These are phyloP conservation scores for Nigrograna mackinnonii DNA, from an alignment of 2,329 filamentous ascomycete species.

Conservation along the genomic window DNA sequence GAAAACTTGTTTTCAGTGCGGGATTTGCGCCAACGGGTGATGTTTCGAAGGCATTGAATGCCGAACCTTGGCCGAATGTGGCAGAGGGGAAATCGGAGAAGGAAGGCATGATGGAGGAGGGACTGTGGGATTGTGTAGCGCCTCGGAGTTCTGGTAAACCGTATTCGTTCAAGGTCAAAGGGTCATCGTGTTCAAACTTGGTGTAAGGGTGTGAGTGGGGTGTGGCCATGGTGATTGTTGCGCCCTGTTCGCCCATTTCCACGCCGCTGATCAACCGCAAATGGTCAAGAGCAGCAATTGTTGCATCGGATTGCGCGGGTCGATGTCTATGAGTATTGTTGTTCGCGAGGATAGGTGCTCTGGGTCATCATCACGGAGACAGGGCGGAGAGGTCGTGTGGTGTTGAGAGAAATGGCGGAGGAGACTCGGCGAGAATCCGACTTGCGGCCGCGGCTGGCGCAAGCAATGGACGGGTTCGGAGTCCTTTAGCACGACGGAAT, in stretches of 20 bases:
- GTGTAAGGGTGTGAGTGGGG: conserved; percentile 21
- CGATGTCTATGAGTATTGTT: too few relatives aligned
- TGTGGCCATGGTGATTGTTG: conserved; percentile 31
- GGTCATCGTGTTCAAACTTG: conserved; percentile 35
- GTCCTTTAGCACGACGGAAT: conserved; percentile 9
- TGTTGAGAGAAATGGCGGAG: too few relatives aligned
- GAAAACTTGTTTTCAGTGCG: conserved; percentile 23
- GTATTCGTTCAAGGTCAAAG: conserved; percentile 39
- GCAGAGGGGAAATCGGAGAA: conserved; percentile 35
- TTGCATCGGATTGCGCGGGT: conserved; percentile 29
- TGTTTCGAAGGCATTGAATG: conserved; percentile 22
- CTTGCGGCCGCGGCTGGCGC: too few relatives aligned
- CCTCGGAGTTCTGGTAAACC: conserved; percentile 33
- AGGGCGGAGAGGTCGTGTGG: conserved; percentile 4
- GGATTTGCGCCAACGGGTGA: conserved; percentile 16
- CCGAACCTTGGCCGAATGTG: conserved; percentile 27
- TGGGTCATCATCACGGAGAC: conserved; percentile 4
- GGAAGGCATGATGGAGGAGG: conserved; percentile 28
- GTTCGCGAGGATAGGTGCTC: neutral
- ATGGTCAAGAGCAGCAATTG: conserved; percentile 10
- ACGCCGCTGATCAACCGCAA: conserved; percentile 22
- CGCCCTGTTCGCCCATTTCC: conserved; percentile 30
- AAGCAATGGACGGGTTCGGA: neutral
- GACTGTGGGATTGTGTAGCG: conserved; percentile 25
- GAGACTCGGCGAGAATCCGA: too few relatives aligned